phyloP scores from a whole-genome alignment of 108 stramenopile species.

The Ochromonas danica region DNA sequence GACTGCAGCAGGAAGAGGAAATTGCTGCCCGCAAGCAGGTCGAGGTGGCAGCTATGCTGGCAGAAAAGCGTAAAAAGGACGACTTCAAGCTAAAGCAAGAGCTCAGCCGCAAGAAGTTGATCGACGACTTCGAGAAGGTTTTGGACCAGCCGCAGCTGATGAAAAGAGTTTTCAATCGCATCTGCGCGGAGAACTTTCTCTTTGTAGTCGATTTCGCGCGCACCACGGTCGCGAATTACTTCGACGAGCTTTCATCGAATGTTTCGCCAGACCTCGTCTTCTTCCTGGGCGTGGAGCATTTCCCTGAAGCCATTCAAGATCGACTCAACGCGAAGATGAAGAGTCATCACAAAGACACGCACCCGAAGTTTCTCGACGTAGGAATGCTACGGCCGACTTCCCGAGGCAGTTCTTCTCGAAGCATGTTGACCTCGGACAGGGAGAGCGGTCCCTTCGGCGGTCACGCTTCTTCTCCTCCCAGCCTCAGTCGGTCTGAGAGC shows the following conservation, averaged over 20 bases:
- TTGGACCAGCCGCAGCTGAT: neutral
- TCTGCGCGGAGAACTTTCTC: neutral
- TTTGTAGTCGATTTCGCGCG: neutral
- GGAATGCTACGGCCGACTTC: too few relatives aligned
- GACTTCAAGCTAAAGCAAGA: neutral
- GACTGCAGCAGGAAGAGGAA: neutral
- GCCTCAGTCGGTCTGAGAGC: neutral
- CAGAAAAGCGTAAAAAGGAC: conserved; percentile 3
- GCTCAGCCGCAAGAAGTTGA: neutral
- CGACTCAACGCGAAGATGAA: neutral
- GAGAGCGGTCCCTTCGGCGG: neutral
- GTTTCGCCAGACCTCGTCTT: neutral
- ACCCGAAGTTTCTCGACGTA: too few relatives aligned
- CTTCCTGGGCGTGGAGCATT: neutral
- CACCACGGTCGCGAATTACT: neutral
- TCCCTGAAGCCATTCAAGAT: neutral
- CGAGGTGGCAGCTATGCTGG: neutral
- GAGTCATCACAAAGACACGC: neutral
- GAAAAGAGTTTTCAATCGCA: neutral
- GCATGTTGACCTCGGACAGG: too few relatives aligned
- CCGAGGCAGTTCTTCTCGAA: too few relatives aligned
- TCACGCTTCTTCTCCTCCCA: neutral
- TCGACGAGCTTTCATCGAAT: neutral
- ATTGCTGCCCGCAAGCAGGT: neutral
- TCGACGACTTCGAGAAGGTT: conserved; percentile 24